Evolutionary conservation across 163 green algal genomes (phyloP).

Genomic region (Scenedesmus sp.): DNA sequence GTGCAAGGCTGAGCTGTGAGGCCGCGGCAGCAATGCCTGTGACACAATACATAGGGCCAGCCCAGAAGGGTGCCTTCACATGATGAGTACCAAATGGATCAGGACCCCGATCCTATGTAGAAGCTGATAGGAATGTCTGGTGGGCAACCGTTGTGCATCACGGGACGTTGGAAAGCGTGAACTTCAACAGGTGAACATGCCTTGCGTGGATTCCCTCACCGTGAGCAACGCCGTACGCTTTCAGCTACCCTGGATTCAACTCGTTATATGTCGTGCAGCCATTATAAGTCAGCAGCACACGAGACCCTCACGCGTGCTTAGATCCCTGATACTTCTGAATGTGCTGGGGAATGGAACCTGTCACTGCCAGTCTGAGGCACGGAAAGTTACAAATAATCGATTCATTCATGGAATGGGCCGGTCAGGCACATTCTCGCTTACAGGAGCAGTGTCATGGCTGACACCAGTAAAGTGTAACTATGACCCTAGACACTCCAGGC

Average conservation of each 20-base stretch:
- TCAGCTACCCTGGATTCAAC: not conserved
- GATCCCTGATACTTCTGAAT: constrained; percentile 1
- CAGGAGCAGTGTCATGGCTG: not conserved
- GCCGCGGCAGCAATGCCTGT: not conserved
- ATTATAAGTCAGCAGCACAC: not conserved
- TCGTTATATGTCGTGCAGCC: not conserved
- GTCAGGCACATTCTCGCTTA: not conserved
- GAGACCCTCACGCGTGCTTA: not conserved
- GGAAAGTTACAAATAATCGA: not conserved
- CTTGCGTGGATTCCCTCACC: not conserved
- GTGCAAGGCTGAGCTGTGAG: not conserved
- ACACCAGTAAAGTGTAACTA: not conserved
- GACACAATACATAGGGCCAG: not conserved
- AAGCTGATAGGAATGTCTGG: not conserved
- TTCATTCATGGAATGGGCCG: not conserved
- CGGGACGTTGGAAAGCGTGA: not conserved
- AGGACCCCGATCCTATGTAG: not conserved
- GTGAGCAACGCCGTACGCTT: not conserved
- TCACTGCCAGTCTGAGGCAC: not conserved
- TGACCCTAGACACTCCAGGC: not conserved
- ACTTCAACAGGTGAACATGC: not conserved
- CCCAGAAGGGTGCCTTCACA: not conserved
- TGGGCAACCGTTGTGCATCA: not conserved
- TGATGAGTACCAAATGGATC: not conserved
- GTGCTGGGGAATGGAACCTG: not conserved